Conservation (phyloP, 169 alveolate genomes). For the Cryptosporidium muris region DNA sequence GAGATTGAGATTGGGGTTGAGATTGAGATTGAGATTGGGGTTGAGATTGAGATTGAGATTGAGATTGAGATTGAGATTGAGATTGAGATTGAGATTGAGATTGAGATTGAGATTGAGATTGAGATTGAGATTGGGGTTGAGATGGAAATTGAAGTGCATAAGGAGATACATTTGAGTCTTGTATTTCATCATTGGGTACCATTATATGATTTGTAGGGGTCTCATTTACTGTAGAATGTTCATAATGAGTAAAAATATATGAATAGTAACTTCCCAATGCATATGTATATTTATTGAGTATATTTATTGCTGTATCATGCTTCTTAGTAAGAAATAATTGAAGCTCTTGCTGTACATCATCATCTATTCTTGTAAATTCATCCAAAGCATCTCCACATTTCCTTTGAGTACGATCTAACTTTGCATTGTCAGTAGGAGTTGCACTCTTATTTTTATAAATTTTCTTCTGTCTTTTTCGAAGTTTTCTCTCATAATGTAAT, state of each 20-base stretch:
- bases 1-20: constrained; percentile 17
- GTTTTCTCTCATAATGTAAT: constrained; percentile 52
- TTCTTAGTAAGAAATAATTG: constrained; percentile 52
- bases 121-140: neutral
- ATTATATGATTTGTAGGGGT: constrained; percentile 51
- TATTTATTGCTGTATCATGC: constrained; percentile 44
- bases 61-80: constrained; percentile 4
- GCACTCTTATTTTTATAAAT: constrained; percentile 48
- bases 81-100: neutral
- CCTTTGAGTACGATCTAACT: constrained; percentile 60
- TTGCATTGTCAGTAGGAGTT: constrained; percentile 52
- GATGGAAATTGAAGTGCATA: neutral
- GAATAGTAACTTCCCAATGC: constrained; percentile 59
- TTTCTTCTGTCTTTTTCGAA: constrained; percentile 55
- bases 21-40: constrained; percentile 8
- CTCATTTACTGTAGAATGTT: constrained; percentile 18
- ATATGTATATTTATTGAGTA: constrained; percentile 22
- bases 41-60: neutral
- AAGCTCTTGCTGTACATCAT: constrained; percentile 63
- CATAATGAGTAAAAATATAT: constrained; percentile 53
- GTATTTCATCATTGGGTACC: constrained; percentile 19
- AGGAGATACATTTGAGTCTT: constrained; percentile 1
- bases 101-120: neutral
- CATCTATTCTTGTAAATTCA: constrained; percentile 67
- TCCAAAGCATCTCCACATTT: constrained; percentile 70